Base-by-base conservation (phyloP, 2,329 filamentous ascomycete species). In the Zelopaecilomyces penicillatus region DNA sequence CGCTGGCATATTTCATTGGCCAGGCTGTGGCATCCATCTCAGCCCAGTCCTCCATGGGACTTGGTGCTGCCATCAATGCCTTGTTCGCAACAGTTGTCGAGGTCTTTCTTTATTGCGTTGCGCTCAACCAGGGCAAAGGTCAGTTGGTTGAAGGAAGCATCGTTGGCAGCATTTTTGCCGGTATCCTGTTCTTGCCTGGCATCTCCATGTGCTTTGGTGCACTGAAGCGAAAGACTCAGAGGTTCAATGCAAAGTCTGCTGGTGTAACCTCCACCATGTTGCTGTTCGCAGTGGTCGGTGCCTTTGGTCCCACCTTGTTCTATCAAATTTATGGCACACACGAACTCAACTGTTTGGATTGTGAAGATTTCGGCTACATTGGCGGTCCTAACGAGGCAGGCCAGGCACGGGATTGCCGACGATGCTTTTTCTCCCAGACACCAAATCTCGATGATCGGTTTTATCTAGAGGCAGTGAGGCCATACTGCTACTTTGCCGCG, bases 261-360 rank as follows among this genome's bases (percentile, higher is more conserved):
- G 89, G 93, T 60, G 93, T 97, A 31, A 97, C 91, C 1, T 96
- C 90, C 2, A 98, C 93, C 0, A 98, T 98, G 93, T 70, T 98
- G 45, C 74, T 98, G 7, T 98, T 98, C 61, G 91, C 93, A 27
- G 86, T 95, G 34, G 93, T 98, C 55, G 91, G 87, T 50, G 88
- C 91, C 6, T 98, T 98, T 65, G 85, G 91, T 0, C 93, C 93
- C 3, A 98, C 93, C 0, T 70, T 98, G 10, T 98, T 98, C 68
- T 98, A 97, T 66, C 91, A 98, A 60, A 95, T 98, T 51, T 97
- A 97, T 64, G 94, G 93, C 54, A 95, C 89, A 40, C 93, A 98
- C 60, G 89, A 98, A 67, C 77, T 98, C 42, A 93, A 88, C 58
- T 98, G 93, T 59, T 78, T 80, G 46, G 78, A 76, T 45, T 82